phyloP scores from a whole-genome alignment of 1,284 basidiomycete genomes.

The Tilletia setariae region DNA sequence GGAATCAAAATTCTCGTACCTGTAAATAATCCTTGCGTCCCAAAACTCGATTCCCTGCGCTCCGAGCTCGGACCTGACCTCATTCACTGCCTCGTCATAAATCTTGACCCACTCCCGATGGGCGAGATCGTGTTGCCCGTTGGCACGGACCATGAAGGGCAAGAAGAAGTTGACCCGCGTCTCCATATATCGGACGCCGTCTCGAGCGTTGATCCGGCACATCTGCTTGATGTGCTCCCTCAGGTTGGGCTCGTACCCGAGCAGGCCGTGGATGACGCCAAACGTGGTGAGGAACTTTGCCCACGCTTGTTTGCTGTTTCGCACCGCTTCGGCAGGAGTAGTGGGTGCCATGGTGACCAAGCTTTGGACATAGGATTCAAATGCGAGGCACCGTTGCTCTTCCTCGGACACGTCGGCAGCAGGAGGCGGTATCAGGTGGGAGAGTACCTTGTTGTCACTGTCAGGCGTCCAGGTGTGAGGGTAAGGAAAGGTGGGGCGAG shows the following conservation, averaged over 20 bases:
- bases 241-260: slow-evolving; percentile 61
- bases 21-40: slow-evolving; percentile 32
- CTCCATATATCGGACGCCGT: slow-evolving; percentile 72
- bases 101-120: slow-evolving; percentile 66
- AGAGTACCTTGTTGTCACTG: background rate
- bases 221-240: slow-evolving; percentile 65
- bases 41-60: slow-evolving; percentile 21
- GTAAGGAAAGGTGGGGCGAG: slow-evolving; percentile 29
- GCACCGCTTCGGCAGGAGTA: slow-evolving; percentile 15
- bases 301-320: slow-evolving; percentile 42
- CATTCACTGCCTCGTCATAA: slow-evolving; percentile 63
- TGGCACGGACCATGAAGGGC: slow-evolving; percentile 64
- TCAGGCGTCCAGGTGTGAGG: slow-evolving; percentile 26
- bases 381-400: slow-evolving; percentile 14
- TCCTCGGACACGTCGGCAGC: background rate
- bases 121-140: slow-evolving; percentile 63
- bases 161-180: slow-evolving; percentile 66
- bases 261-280: slow-evolving; percentile 48
- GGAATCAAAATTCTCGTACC: too few relatives aligned
- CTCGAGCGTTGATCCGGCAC: slow-evolving; percentile 64
- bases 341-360: slow-evolving; percentile 42
- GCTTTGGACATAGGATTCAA: slow-evolving; percentile 37
- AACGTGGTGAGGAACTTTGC: slow-evolving; percentile 41
- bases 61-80: slow-evolving; percentile 51
- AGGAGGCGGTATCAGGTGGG: background rate